Percentiles rank a stretch among this genome's conserved stretches.
phyloP scores from a whole-genome alignment of 768 basidiomycete species.

The Coprinopsis cinerea region DNA sequence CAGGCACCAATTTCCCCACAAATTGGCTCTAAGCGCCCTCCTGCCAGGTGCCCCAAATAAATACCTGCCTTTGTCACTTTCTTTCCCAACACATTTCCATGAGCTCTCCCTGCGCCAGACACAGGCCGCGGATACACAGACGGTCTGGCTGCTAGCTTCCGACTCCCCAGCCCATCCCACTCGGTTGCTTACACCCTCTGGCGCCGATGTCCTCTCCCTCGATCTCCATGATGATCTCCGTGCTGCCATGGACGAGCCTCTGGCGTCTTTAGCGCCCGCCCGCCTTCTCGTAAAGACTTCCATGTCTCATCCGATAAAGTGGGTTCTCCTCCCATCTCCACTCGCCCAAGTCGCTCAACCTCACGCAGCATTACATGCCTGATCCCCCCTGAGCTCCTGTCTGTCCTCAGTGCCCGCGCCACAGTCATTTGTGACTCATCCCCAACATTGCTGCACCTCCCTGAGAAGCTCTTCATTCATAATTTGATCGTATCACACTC shows the following conservation, averaged over 20 bases:
- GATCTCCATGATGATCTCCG: slow-evolving; percentile 44
- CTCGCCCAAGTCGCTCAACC: slow-evolving; percentile 21
- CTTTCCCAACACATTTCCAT: slow-evolving; percentile 51
- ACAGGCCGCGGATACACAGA: slow-evolving; percentile 21
- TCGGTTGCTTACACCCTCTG: slow-evolving; percentile 26
- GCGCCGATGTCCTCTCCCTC: slow-evolving; percentile 15
- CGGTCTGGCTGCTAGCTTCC: slow-evolving; percentile 15
- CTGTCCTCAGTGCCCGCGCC: slow-evolving; percentile 45
- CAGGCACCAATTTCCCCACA: slow-evolving; percentile 7
- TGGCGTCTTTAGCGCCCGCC: slow-evolving; percentile 13
- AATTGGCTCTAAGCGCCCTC: background rate
- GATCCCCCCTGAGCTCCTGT: slow-evolving; percentile 52
- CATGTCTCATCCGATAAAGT: slow-evolving; percentile 81
- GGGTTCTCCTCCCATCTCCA: slow-evolving; percentile 18
- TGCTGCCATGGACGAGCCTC: slow-evolving; percentile 47
- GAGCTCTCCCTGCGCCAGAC: slow-evolving; percentile 50
- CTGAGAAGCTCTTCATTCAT: slow-evolving; percentile 27
- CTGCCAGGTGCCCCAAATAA: slow-evolving; percentile 44
- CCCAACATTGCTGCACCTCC: slow-evolving; percentile 42
- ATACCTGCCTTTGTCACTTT: slow-evolving; percentile 61
- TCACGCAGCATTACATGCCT: slow-evolving; percentile 53
- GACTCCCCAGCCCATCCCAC: slow-evolving; percentile 12
- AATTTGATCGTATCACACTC: background rate
- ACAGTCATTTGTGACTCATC: slow-evolving; percentile 26
- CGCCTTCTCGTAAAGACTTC: slow-evolving; percentile 55